Percentiles rank a stretch among this genome's conserved stretches.
Conservation (phyloP, 768 basidiomycete genomes). For the Tulasnella sp. region DNA sequence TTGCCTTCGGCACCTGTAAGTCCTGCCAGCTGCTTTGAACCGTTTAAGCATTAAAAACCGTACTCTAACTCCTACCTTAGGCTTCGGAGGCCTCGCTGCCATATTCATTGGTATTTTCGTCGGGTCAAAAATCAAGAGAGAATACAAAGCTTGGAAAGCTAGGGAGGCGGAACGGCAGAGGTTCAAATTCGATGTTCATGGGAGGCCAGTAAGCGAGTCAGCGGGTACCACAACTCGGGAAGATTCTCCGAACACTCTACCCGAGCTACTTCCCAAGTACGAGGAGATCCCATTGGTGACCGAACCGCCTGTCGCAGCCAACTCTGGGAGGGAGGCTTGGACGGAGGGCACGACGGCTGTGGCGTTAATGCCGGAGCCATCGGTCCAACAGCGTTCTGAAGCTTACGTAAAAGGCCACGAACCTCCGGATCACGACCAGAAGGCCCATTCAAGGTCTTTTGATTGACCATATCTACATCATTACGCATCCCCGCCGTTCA, state of each 20-base stretch:
- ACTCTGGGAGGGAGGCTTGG: not conserved
- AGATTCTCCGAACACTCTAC: not conserved
- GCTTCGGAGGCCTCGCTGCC: not conserved
- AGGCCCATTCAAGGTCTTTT: not conserved
- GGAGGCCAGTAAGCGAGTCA: not conserved
- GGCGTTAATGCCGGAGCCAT: not conserved
- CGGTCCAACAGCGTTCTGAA: not conserved
- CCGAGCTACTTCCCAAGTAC: not conserved
- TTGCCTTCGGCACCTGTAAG: not conserved
- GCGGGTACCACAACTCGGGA: not conserved
- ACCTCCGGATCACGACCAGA: not conserved
- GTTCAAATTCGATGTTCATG: not conserved
- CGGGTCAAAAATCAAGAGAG: not conserved
- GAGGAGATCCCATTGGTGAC: not conserved
- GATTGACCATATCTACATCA: not conserved
- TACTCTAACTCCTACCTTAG: not conserved
- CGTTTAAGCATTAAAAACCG: not conserved
- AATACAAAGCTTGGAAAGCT: not conserved
- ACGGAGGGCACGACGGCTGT: not conserved
- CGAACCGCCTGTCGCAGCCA: not conserved
- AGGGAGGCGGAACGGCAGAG: not conserved
- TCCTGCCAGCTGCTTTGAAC: not conserved
- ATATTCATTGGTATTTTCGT: not conserved
- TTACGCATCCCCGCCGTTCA: not conserved
- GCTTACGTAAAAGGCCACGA: not conserved